Evolutionary conservation across 2,329 filamentous ascomycete species (phyloP).

Genomic region (Chaetomiaceae sp.): DNA sequence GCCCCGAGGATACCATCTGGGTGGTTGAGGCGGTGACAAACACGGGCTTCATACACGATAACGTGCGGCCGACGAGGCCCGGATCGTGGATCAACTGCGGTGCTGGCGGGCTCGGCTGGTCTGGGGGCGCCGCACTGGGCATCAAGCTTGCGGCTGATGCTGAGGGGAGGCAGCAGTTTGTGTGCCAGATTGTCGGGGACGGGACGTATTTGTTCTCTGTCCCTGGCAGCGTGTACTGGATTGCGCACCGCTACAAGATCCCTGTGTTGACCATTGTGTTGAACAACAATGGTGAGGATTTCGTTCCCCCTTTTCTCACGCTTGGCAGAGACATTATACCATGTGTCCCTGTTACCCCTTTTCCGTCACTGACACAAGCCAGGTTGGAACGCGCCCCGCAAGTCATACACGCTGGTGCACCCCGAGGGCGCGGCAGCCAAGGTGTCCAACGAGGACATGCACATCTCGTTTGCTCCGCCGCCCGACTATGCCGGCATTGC

Average conservation of each 20-base stretch:
- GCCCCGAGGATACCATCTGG: constrained; percentile 58
- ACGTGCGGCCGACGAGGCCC: constrained; percentile 56
- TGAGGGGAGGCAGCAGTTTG: constrained; percentile 35
- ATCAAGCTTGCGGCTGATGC: constrained; percentile 43
- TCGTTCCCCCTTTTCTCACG: background rate
- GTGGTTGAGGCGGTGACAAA: constrained; percentile 72
- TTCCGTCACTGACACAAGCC: background rate
- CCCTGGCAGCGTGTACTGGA: constrained; percentile 47
- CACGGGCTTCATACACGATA: constrained; percentile 61
- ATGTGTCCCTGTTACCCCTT: no score
- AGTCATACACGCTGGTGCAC: constrained; percentile 53
- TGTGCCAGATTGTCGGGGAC: constrained; percentile 47
- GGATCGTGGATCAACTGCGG: constrained; percentile 51
- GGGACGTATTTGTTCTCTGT: constrained; percentile 47
- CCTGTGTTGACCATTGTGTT: constrained; percentile 47
- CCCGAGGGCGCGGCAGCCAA: constrained; percentile 51
- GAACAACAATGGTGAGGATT: constrained; percentile 46
- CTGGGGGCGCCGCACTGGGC: constrained; percentile 47
- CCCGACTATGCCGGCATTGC: constrained; percentile 59
- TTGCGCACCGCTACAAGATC: constrained; percentile 43
- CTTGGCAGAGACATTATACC: no score
- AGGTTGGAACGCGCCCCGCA: constrained; percentile 58
- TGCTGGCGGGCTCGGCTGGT: constrained; percentile 51
- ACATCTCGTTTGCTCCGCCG: constrained; percentile 55
- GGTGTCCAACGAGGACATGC: constrained; percentile 57